Evolutionary conservation across 1,284 basidiomycete species (phyloP).

Genomic region (Papiliotrema terrestris): DNA sequence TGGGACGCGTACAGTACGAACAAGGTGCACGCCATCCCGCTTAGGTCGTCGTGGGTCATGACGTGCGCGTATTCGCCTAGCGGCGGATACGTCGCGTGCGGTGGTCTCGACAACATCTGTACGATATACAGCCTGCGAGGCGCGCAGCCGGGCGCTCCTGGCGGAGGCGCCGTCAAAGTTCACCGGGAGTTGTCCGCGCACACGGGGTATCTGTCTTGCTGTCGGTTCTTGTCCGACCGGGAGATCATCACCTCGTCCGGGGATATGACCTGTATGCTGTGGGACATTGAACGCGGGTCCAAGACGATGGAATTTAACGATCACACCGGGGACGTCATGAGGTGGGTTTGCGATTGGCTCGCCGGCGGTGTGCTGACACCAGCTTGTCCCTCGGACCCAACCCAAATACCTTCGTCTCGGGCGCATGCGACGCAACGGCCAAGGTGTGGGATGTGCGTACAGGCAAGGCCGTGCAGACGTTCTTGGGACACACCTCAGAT

Average conservation of each 20-base stretch:
- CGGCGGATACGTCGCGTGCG: slow-evolving; percentile 95
- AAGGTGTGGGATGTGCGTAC: slow-evolving; percentile 98
- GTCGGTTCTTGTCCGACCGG: slow-evolving; percentile 95
- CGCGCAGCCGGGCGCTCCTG: slow-evolving; percentile 36
- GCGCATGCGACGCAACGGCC: slow-evolving; percentile 95
- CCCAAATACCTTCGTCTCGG: slow-evolving; percentile 94
- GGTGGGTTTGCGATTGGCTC: slow-evolving; percentile 55
- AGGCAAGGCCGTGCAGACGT: slow-evolving; percentile 95
- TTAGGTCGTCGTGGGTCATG: slow-evolving; percentile 99
- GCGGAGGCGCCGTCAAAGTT: slow-evolving; percentile 52
- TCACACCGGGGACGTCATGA: slow-evolving; percentile 99
- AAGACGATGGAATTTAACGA: slow-evolving; percentile 95
- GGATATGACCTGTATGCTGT: slow-evolving; percentile 99
- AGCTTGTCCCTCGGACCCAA: slow-evolving; percentile 91
- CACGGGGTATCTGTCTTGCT: slow-evolving; percentile 95
- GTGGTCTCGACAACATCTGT: slow-evolving; percentile 98
- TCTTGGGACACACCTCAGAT: slow-evolving; percentile 97
- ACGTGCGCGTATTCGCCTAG: slow-evolving; percentile 98
- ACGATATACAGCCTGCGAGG: slow-evolving; percentile 84
- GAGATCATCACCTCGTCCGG: slow-evolving; percentile 97
- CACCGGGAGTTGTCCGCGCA: slow-evolving; percentile 88
- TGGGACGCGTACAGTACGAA: slow-evolving; percentile 99
- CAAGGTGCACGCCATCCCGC: slow-evolving; percentile 98
- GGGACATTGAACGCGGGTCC: slow-evolving; percentile 97
- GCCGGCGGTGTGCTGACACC: too few species aligned